These are phyloP conservation scores for Tricholomella constricta DNA, from an alignment of 768 basidiomycete genomes.

Conservation along the genomic window DNA sequence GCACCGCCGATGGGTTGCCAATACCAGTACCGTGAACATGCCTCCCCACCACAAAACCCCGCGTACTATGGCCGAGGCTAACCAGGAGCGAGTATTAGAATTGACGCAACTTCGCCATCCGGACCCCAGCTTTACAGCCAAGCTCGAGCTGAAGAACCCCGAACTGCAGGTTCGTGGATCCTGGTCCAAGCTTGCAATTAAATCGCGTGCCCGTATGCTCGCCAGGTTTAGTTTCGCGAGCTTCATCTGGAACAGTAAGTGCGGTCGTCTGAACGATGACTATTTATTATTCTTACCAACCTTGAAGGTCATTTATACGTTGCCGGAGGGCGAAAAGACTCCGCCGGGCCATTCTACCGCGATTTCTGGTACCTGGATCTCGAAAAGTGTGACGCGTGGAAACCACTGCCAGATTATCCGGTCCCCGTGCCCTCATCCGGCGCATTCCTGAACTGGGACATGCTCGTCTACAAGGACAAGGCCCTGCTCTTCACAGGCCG, in stretches of 20 bases:
- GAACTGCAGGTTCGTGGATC: constrained; percentile 36
- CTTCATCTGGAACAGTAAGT: constrained; percentile 32
- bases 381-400: constrained; percentile 26
- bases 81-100: not conserved
- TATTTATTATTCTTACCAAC: no score
- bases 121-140: constrained; percentile 22
- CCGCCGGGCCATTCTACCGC: constrained; percentile 27
- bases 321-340: constrained; percentile 26
- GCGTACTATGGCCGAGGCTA: constrained; percentile 3
- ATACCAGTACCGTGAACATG: constrained; percentile 11
- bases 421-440: constrained; percentile 11
- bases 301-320: constrained; percentile 28
- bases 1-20: constrained; percentile 26
- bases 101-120: constrained; percentile 28
- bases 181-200: constrained; percentile 33
- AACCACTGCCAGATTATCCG: constrained; percentile 28
- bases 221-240: constrained; percentile 22
- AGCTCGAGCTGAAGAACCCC: constrained; percentile 13
- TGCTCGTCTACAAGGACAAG: constrained; percentile 28
- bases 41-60: constrained; percentile 17
- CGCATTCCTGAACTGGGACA: constrained; percentile 23
- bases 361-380: constrained; percentile 30
- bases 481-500: constrained; percentile 40
- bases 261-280: not conserved
- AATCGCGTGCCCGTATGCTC: constrained; percentile 6